These are phyloP conservation scores for Agrocybe praecox DNA, from an alignment of 768 basidiomycete species.

Conservation along the genomic window DNA sequence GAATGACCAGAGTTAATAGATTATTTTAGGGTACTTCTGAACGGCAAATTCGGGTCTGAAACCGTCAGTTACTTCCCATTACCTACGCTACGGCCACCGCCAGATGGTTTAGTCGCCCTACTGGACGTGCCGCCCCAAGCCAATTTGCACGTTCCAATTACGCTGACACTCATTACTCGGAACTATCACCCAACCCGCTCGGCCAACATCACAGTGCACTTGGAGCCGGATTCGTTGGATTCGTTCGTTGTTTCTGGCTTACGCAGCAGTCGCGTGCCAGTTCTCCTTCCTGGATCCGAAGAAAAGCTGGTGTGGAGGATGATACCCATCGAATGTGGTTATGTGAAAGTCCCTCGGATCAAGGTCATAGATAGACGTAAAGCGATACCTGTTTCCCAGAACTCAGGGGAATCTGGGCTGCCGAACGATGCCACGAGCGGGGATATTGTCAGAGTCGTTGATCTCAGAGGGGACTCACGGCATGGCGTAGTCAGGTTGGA, in stretches of 20 bases:
- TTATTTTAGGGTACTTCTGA: conserved; percentile 43
- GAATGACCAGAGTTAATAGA: not conserved
- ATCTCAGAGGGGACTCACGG: conserved; percentile 44
- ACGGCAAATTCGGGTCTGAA: conserved; percentile 44
- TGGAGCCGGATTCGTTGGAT: conserved; percentile 70
- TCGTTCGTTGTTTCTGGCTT: conserved; percentile 84
- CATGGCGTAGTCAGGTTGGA: not conserved
- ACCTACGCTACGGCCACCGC: conserved; percentile 63
- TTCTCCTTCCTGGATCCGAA: conserved; percentile 76
- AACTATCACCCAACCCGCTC: conserved; percentile 66
- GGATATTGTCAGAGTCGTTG: conserved; percentile 53
- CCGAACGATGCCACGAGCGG: conserved; percentile 48
- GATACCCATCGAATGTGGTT: conserved; percentile 76
- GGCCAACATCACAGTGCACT: conserved; percentile 68
- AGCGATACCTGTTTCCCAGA: conserved; percentile 27
- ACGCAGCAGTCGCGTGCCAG: conserved; percentile 63
- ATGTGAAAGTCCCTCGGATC: conserved; percentile 62
- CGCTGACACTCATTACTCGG: conserved; percentile 61
- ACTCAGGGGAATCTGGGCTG: conserved; percentile 39
- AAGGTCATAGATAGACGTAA: conserved; percentile 57
- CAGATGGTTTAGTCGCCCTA: conserved; percentile 65
- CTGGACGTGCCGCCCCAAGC: conserved; percentile 65
- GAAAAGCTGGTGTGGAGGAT: conserved; percentile 67
- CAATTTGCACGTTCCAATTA: conserved; percentile 61
- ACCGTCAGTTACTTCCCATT: conserved; percentile 56